Base-by-base conservation (phyloP, 1,284 basidiomycete species). In the Apiotrichum brassicae region DNA sequence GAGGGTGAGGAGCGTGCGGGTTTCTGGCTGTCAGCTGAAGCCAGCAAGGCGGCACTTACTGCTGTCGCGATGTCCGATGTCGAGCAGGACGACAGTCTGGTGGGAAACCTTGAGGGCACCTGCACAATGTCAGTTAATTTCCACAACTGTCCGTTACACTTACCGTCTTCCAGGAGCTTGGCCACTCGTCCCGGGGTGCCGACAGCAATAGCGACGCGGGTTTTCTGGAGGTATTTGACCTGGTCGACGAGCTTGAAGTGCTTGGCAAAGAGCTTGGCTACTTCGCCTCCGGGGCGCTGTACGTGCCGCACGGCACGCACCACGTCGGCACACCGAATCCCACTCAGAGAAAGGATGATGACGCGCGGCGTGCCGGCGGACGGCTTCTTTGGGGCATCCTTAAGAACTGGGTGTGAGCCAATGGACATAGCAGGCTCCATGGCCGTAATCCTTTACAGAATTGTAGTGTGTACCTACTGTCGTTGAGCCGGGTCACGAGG, bases 251-350 rank as follows among this genome's bases (percentile, higher is more conserved):
- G 46, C 45, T 75, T 75, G 58, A 75, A 71, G 53, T 75, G 73
- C 43, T 75, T 75, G 3, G 73, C 73, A 43, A 75, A 75, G 18
- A 75, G 64, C 72, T 75, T 75, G 16, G 69, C 72, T 1, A 75
- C 66, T 54, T 75, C 71, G 18, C 71, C 73, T 14, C 51, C 51
- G 14, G 63, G 53, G 2, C 65, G 64, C 48, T 61, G 59, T 7
- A 72, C 57, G 32, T 59, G 58, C 28, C 66, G 62, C 12, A 75
- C 63, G 12, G 60, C 64, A 34, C 72, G 56, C 4, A 74, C 71
- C 22, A 75, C 65, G 57, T 75, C 72, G 9, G 71, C 72, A 47
- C 72, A 74, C 39, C 73, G 62, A 46, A 72, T 58, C 11, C 72
- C 73, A 4, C 66, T 70, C 7, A 70, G 56, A 13, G 62, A 61